Conservation (phyloP, 495 filamentous ascomycete species). For the Aspergillus egyptiacus region DNA sequence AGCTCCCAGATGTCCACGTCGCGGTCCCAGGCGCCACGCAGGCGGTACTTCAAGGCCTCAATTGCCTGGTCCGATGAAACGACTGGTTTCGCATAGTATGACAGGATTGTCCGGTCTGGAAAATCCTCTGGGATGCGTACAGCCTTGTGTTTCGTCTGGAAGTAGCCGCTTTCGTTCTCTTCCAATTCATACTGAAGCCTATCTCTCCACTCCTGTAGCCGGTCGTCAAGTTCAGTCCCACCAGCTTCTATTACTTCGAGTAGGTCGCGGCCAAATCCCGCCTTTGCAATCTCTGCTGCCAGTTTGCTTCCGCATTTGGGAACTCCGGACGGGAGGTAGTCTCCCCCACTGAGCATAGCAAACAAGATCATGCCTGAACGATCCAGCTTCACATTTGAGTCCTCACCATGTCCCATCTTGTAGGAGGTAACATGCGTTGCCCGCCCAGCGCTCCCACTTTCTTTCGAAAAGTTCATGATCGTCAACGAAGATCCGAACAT, state of each 20-base stretch:
- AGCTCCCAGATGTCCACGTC: conserved; percentile 62
- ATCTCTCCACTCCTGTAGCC: conserved; percentile 65
- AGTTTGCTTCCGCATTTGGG: conserved; percentile 80
- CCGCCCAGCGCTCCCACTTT: conserved; percentile 54
- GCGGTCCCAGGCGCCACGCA: conserved; percentile 54
- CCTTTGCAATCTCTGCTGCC: conserved; percentile 83
- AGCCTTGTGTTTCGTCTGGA: conserved; percentile 64
- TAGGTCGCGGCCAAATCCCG: conserved; percentile 77
- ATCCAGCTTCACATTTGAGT: conserved; percentile 53
- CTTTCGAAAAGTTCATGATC: conserved; percentile 77
- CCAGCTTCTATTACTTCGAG: conserved; percentile 51
- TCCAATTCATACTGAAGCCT: conserved; percentile 67
- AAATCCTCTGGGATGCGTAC: conserved; percentile 76
- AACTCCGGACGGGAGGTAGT: conserved; percentile 88
- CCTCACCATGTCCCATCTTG: conserved; percentile 38
- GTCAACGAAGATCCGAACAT: conserved; percentile 89
- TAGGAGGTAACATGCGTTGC: conserved; percentile 88
- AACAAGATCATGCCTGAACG: conserved; percentile 89
- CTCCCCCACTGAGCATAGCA: conserved; percentile 91
- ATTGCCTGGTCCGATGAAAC: conserved; percentile 63
- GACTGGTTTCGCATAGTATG: conserved; percentile 80
- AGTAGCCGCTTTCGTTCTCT: conserved; percentile 80
- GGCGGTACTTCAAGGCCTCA: conserved; percentile 41
- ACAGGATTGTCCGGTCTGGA: conserved; percentile 68
- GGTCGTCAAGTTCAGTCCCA: conserved; percentile 38